A percentile compares a stretch with the other conserved stretches of the same genome.
These are phyloP conservation scores for Azolla pinnata DNA, from an alignment of 75 land plant species.

Conservation along the genomic window DNA sequence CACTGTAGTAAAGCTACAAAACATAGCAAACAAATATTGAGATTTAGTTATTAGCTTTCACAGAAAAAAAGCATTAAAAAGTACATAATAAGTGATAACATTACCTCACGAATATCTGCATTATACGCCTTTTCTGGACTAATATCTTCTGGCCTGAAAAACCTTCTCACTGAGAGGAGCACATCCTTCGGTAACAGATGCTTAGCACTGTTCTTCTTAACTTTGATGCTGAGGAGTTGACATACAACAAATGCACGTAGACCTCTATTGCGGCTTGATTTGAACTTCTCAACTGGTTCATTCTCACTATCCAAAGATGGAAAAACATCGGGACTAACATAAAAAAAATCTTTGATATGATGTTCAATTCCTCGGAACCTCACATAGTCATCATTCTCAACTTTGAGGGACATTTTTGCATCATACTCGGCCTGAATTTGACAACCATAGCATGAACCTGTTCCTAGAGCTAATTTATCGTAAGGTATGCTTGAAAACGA, in stretches of 20 bases:
- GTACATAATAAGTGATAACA: background rate
- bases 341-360: slow-evolving; percentile 56
- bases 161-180: slow-evolving; percentile 55
- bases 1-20: slow-evolving; percentile 78
- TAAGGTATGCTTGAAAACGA: slow-evolving; percentile 57
- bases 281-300: slow-evolving; percentile 36
- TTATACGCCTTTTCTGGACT: slow-evolving; percentile 61
- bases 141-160: slow-evolving; percentile 83
- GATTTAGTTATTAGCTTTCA: background rate
- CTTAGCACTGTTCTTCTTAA: slow-evolving; percentile 21
- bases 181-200: slow-evolving; percentile 19
- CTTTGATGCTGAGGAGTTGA: slow-evolving; percentile 46
- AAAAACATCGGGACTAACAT: slow-evolving; percentile 39
- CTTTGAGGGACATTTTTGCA: too few relatives aligned
- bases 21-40: background rate
- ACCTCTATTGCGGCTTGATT: slow-evolving; percentile 81
- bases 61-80: background rate
- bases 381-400: slow-evolving; percentile 29
- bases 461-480: slow-evolving; percentile 55
- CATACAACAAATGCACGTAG: slow-evolving; percentile 73
- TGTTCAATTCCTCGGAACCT: slow-evolving; percentile 46
- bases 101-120: slow-evolving; percentile 79
- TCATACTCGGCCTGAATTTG: slow-evolving; percentile 22
- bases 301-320: slow-evolving; percentile 19
- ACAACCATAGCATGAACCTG: slow-evolving; percentile 62